Base-by-base conservation (phyloP, 2,329 filamentous ascomycete genomes). In the Chaetomiaceae sp. region DNA sequence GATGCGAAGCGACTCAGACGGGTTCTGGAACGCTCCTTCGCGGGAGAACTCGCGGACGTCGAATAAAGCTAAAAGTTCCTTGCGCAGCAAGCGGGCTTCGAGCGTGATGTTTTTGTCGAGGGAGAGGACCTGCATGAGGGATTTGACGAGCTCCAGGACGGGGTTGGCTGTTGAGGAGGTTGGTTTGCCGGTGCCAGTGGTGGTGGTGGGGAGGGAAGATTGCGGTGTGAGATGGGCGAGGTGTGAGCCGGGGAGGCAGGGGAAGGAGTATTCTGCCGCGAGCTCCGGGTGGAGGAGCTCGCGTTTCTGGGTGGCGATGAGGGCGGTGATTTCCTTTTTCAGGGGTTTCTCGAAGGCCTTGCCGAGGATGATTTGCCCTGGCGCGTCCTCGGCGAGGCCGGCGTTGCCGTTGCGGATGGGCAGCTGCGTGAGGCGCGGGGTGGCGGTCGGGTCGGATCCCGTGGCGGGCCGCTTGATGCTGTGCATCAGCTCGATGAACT, bases 401-500 rank as follows among this genome's bases (percentile, higher is more conserved):
- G 77, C 73, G 27, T 79, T 78, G 12, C 81, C 55, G 47, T 68
- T 71, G 60, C 87, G 87, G 5, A 77, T 69, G 43, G 80, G 78
- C 40, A 85, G 71, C 63, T 80, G 85, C 3, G 76, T 88, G 53
- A 79, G 73, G 19, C 77, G 79, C 42, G 75, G 79, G 25, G 77
- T 85, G 14, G 72, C 74, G 55, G 74, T 72, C 2, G 72, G 71
- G 48, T 78, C 75, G 17, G 61, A 69, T n/a, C 75, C 75, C 23
- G 75, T 74, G 1, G 71, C 70, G 0, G 88, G 85, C 6, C 85
- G 82, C 71, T 97, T 99, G 57, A 91, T 78, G 12, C 77, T 74
- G 65, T 96, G 91, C 91, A 99, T 96, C 51, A 96, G 78, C 61
- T 96, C 85, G 61, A 99, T 88, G 69, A 96, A 99, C 67, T 96